Conservation (phyloP, 176 grass and related monocot genomes). For the Guadua angustifolia region DNA sequence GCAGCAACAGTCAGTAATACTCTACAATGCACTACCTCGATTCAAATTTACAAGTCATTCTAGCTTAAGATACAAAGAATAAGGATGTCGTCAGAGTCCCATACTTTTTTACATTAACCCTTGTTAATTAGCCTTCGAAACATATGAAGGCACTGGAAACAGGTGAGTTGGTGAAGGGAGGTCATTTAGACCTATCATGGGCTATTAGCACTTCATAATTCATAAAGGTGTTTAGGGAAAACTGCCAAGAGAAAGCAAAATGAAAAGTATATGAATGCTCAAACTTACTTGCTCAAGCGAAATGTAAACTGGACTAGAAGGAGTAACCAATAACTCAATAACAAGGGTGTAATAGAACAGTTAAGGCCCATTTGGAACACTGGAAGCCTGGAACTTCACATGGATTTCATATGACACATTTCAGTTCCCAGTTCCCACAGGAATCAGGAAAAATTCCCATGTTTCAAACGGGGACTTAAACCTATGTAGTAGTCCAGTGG, state of each 20-base stretch:
- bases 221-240: background rate
- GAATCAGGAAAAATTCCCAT: background rate
- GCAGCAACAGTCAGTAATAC: background rate
- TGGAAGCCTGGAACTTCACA: background rate
- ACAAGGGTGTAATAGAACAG: conserved; percentile 2
- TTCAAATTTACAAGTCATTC: background rate
- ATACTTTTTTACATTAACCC: background rate
- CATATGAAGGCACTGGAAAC: background rate
- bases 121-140: conserved; percentile 1
- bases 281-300: conserved; percentile 9
- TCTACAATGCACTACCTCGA: conserved; percentile 20
- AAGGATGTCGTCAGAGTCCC: background rate
- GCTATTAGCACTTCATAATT: background rate
- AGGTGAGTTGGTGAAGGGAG: background rate
- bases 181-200: background rate
- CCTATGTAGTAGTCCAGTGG: background rate
- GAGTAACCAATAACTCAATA: background rate
- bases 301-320: background rate
- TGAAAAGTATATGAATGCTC: background rate
- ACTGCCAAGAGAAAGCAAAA: conserved; percentile 19
- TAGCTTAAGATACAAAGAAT: background rate
- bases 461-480: background rate
- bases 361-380: background rate
- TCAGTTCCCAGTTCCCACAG: background rate
- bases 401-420: background rate